Conservation (phyloP, 495 filamentous ascomycete species). For the Neurospora sp. region DNA sequence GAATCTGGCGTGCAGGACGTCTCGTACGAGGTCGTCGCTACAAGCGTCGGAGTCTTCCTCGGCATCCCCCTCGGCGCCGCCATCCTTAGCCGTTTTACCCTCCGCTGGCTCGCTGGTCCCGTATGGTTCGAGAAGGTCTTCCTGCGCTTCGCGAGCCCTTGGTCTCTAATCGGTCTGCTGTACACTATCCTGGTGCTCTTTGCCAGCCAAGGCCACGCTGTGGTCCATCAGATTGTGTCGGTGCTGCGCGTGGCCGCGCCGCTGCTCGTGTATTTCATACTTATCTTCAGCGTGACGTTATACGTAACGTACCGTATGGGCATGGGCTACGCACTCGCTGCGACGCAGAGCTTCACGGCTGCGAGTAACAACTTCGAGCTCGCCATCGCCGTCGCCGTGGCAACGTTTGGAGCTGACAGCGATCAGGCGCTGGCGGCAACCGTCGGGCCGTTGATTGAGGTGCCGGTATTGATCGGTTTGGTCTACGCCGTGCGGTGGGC, state of each 20-base stretch:
- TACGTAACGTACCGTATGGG: conserved; percentile 45
- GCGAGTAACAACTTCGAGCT: conserved; percentile 95
- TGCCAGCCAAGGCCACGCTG: conserved; percentile 66
- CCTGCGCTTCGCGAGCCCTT: conserved; percentile 56
- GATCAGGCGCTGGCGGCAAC: conserved; percentile 84
- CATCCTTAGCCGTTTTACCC: conserved; percentile 56
- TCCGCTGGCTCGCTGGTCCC: conserved; percentile 44
- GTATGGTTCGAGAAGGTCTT: conserved; percentile 60
- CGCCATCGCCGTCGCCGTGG: conserved; percentile 85
- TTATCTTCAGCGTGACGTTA: conserved; percentile 65
- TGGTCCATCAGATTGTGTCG: conserved; percentile 75
- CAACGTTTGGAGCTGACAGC: conserved; percentile 67
- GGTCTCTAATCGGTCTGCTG: conserved; percentile 72
- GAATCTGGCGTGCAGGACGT: conserved; percentile 27
- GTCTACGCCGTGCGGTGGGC: conserved; percentile 67
- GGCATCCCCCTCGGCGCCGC: conserved; percentile 78
- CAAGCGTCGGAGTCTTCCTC: conserved; percentile 72
- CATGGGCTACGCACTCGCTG: conserved; percentile 60
- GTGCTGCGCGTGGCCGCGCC: conserved; percentile 74
- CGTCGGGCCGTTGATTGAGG: conserved; percentile 85
- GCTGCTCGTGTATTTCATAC: conserved; percentile 65
- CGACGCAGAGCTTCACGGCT: conserved; percentile 85
- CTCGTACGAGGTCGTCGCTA: conserved; percentile 62
- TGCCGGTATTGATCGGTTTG: conserved; percentile 70
- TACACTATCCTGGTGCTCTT: conserved; percentile 84